Conservation (phyloP, 108 stramenopile genomes). For the Discostella pseudostelligera region DNA sequence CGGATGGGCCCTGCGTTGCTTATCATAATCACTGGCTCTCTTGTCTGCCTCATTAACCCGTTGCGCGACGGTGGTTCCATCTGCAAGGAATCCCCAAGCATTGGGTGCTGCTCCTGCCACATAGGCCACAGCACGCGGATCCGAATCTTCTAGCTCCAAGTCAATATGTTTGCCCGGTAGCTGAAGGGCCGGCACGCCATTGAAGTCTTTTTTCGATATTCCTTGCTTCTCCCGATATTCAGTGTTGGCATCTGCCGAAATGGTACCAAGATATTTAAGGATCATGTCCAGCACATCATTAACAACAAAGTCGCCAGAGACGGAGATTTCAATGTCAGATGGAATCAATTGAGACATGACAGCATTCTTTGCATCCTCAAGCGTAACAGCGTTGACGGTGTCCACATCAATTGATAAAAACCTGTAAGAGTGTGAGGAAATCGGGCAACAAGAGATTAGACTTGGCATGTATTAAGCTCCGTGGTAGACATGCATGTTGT, state of each 20-base stretch:
- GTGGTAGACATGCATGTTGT: not conserved
- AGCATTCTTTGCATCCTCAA: conserved; percentile 85
- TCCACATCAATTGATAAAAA: conserved; percentile 89
- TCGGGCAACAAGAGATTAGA: not conserved
- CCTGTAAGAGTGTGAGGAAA: conserved; percentile 27
- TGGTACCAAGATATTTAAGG: conserved; percentile 92
- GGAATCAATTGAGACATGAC: conserved; percentile 91
- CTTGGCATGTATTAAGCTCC: not conserved
- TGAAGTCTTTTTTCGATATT: conserved; percentile 15
- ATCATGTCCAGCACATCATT: conserved; percentile 89
- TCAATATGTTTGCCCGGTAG: conserved; percentile 78
- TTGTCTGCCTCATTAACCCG: conserved; percentile 62
- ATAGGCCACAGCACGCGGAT: conserved; percentile 95
- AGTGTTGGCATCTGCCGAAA: conserved; percentile 78
- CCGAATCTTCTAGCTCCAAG: conserved; percentile 91
- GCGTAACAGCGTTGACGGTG: conserved; percentile 77
- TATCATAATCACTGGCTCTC: conserved; percentile 77
- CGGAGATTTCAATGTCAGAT: conserved; percentile 85
- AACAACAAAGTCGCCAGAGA: conserved; percentile 95
- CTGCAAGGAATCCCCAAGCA: conserved; percentile 85
- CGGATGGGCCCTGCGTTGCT: conserved; percentile 81
- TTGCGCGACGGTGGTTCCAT: conserved; percentile 77
- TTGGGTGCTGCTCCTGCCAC: conserved; percentile 94
- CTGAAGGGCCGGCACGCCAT: conserved; percentile 61
- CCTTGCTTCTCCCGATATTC: conserved; percentile 53